Evolutionary conservation across 768 basidiomycete genomes (phyloP), one percentile per base, ranked within the genome.

Genomic region (Agaricus subrufescens): DNA sequence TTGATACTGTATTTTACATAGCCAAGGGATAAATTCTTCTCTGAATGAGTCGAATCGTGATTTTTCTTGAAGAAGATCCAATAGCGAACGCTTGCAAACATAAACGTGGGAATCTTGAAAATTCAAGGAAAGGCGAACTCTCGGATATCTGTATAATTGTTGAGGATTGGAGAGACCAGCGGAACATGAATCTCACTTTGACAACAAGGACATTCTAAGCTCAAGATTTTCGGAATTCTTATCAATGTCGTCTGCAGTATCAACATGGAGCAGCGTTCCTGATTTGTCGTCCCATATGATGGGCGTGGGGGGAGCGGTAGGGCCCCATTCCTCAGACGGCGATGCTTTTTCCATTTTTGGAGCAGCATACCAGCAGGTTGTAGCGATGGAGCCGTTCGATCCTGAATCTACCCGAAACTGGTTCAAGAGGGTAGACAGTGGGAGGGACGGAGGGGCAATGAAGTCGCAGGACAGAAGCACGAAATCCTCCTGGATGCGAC

Each of bases 401-500:
- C 84, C 75, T 0, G 81, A 72, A 60, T 93, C 87, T 10, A 81
- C 78, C 31, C 95, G 84, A 67, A 94, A 95, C 64, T 85, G 88
- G 69, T 98, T 85, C 44, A 97, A 74, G 1, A 97, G 71, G 0
- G 71, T 72, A 30, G 79, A 78, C 6, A 98, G 78, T 4, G 86
- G 75, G n/a, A 97, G 76, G 0, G 81, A 72, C 0, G 85, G 73
- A 0, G 94, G 87, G 8, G 94, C 86, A 23, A 94, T 79, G 49
- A 97, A 91, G 68, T 98, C 95, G 65, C 94, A 97, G 6, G 95
- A 89, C 1, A 98, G 79, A 25, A 98, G 70, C 40, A 97, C 81
- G 68, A 97, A 95, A 69, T 97, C 95, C 58, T 84, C 84, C 59
- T 80, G 77, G 59, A 95, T 94, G 47, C 85, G 84, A 47, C 67